phyloP scores from a whole-genome alignment of 106 monocot species.

The Apostasia shenzhenica region DNA sequence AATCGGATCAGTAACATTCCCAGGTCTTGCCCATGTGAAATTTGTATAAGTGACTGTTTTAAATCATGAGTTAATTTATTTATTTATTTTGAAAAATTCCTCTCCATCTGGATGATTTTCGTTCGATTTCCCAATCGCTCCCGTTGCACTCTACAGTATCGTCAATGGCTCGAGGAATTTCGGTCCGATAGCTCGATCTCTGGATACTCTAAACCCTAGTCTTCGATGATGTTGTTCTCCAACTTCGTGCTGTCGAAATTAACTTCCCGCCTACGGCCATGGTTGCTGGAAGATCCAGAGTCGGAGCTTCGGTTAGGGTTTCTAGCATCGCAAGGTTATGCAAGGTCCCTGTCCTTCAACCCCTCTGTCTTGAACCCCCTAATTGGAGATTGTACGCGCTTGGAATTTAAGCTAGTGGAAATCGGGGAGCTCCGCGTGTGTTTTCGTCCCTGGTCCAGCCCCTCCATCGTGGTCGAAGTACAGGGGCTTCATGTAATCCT shows the following conservation, averaged over 20 bases:
- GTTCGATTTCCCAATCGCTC: background rate
- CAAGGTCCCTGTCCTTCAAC: slow-evolving; percentile 32
- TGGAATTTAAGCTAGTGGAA: slow-evolving; percentile 19
- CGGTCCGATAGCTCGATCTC: background rate
- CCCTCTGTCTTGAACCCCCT: slow-evolving; percentile 28
- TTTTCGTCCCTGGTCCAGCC: slow-evolving; percentile 41
- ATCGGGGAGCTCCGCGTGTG: slow-evolving; percentile 24
- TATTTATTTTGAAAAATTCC: no score
- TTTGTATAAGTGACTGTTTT: no score
- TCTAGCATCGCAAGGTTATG: slow-evolving; percentile 11
- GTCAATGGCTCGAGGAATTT: background rate
- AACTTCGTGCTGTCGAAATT: slow-evolving; percentile 24
- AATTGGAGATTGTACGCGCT: slow-evolving; percentile 12
- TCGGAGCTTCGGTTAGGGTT: slow-evolving; percentile 41
- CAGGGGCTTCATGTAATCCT: slow-evolving; percentile 28
- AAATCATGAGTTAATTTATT: no score
- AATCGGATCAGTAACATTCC: no score
- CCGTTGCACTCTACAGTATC: no score
- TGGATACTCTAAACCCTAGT: background rate
- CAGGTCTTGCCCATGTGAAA: no score
- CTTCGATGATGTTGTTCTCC: slow-evolving; percentile 33
- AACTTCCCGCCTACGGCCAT: slow-evolving; percentile 35
- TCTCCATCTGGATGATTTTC: background rate
- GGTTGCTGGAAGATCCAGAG: slow-evolving; percentile 40
- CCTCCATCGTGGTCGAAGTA: slow-evolving; percentile 24